Base-by-base conservation (phyloP, 768 basidiomycete genomes). In the Amanita phalloides region DNA sequence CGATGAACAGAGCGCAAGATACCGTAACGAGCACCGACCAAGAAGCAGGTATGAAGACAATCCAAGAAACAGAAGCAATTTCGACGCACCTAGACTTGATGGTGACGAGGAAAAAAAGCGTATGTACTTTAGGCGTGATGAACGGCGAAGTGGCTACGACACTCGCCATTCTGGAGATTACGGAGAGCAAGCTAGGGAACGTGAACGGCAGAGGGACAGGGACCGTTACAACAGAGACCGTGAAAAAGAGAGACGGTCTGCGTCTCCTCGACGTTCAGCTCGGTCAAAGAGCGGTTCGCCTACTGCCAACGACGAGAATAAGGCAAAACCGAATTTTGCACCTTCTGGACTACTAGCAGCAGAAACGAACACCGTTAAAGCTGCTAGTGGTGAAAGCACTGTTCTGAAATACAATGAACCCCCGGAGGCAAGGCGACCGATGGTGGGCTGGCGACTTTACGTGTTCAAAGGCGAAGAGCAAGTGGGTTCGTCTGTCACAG, bases 361-460 rank as follows among this genome's bases (percentile, higher is more conserved):
- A 3, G 96, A 90, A 61, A 98, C 96, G 2, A 98, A 99, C 62
- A 92, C 90, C 1, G 84, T 94, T 39, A 77, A 79, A 57, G 75
- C 80, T 30, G 69, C 72, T 6, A 83, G 90, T 61, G 90, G 88
- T n/a, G 79, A 79, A 47, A 82, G 72, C 58, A 84, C 86, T 5
- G 80, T 96, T 41, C 72, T 99, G 56, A 99, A 98, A 66, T 99
- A 99, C 65, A 94, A 98, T 56, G 96, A 99, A 66, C 96, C 96
- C 13, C 93, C 96, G 5, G 96, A 99, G 73, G 96, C 95, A 26
- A 73, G 96, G 57, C 97, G 94, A 62, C 95, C 96, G 8, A 68
- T 75, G 4, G 66, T 87, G 32, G 87, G 89, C 14, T 98, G 96
- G 96, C 75, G 96, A 63, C 62, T 99, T 55, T 99, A 98, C 62